Evolutionary conservation across 305 asterid genomes (phyloP).

Genomic region (Plantago rigida): DNA sequence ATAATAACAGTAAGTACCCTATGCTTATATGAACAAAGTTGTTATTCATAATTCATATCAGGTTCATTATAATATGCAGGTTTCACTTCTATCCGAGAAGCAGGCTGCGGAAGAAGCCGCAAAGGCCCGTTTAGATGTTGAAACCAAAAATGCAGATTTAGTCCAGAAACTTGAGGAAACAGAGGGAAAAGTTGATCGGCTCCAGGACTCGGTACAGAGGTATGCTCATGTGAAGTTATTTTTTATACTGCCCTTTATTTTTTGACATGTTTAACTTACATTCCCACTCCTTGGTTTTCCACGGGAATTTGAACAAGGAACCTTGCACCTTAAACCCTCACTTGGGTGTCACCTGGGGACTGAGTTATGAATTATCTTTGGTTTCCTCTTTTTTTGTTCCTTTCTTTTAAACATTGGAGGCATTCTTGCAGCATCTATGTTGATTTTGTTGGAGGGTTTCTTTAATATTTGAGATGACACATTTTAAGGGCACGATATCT

Average conservation of each 20-base stretch:
- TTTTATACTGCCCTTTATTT: background rate
- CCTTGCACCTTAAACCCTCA: background rate
- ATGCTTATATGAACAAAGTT: slow-evolving; percentile 12
- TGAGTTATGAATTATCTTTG: background rate
- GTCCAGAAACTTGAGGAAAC: slow-evolving; percentile 58
- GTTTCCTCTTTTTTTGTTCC: background rate
- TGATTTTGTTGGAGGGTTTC: background rate
- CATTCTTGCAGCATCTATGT: background rate
- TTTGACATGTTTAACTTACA: background rate
- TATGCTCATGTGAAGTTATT: slow-evolving; percentile 28
- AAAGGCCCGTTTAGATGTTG: slow-evolving; percentile 54
- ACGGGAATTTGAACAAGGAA: too few relatives aligned
- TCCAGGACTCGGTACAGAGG: slow-evolving; percentile 87
- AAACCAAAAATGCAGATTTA: slow-evolving; percentile 50
- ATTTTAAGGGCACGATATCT: slow-evolving; percentile 2
- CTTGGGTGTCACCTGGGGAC: background rate
- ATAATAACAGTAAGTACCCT: background rate
- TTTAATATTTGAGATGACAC: background rate
- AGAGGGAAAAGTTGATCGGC: slow-evolving; percentile 61
- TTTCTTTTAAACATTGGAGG: background rate
- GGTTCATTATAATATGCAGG: slow-evolving; percentile 42
- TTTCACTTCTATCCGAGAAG: slow-evolving; percentile 60
- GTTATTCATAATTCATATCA: background rate
- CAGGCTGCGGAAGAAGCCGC: slow-evolving; percentile 62
- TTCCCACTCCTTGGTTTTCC: too few relatives aligned